These are phyloP conservation scores for Choiromyces venosus DNA, from an alignment of 495 filamentous ascomycete genomes.

Conservation along the genomic window DNA sequence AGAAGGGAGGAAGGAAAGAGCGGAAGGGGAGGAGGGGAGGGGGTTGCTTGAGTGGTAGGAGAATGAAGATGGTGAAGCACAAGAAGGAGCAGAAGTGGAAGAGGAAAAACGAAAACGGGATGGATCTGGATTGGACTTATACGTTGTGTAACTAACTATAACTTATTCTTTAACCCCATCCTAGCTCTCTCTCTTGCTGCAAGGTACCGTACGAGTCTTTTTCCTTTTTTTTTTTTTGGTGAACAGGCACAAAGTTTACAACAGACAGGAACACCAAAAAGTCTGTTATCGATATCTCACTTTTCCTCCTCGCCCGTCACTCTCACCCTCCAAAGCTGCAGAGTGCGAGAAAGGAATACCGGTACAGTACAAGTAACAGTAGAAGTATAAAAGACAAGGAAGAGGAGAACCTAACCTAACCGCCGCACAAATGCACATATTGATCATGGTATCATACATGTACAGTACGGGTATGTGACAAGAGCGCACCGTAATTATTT, in stretches of 20 bases:
- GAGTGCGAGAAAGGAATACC: no score
- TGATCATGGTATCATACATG: not conserved
- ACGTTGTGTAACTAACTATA: not conserved
- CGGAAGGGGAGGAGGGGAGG: slow-evolving; percentile 5
- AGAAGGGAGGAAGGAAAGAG: slow-evolving; percentile 4
- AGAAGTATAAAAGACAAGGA: not conserved
- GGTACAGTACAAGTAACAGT: no score
- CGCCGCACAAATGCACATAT: not conserved
- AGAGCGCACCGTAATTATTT: not conserved
- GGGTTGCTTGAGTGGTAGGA: slow-evolving; percentile 14
- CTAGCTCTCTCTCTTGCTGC: not conserved
- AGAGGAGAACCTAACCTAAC: not conserved
- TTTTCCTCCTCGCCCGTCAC: not conserved
- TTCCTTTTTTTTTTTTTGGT: no score
- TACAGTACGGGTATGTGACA: not conserved
- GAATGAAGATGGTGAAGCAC: slow-evolving; percentile 21
- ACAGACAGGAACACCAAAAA: not conserved
- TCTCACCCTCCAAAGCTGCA: not conserved
- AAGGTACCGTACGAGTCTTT: no score
- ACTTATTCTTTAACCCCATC: not conserved
- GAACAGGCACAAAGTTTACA: not conserved
- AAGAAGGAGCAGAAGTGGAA: slow-evolving; percentile 4
- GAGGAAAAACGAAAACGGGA: not conserved
- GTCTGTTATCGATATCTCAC: not conserved
- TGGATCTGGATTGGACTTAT: not conserved